Base-by-base conservation (phyloP, 129 eudicot species). In the Flaveria linearis region DNA sequence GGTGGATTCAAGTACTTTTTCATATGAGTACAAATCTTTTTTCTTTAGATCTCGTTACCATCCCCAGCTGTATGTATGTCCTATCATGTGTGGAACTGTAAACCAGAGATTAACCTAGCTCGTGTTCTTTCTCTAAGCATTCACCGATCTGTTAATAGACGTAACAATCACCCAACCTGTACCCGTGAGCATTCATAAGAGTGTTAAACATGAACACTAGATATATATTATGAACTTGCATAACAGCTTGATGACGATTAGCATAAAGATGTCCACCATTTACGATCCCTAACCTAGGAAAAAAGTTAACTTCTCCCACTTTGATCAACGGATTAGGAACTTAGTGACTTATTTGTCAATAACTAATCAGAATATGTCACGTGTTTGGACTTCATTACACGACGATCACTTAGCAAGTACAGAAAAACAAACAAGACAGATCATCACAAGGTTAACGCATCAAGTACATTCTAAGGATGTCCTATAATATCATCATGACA, bases 61-160 rank as follows among this genome's bases (percentile, higher is more conserved):
- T 56, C 26, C 18, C 62, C 62, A 56, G 62, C 62, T 20, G 9
- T 20, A 18, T 18, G 28, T 49, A 49, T 49, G 1, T 49, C 53
- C 53, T 2, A 45, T 45, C 49, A 10, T 45, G 13, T 13, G 4
- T 42, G 13, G 47, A 20, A 9, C 22, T 22, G 49, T 36, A 36
- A 36, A 5, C 23, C 5, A 60, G 1, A 10, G 13, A 47, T n/a
- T 70, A 13, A 25, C 17, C 33, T 49, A 12, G 61, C 50, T 49
- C 20, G 43, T 25, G 11, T 61, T 74, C 60, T 74, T 45, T 74
- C 28, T 23, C 41, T 60, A 61, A 74, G 7, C 60, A 74, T 23
- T 60, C 7, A 30, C 11, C 2, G 17, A 45, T 46, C 56, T 12
- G 14, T 20, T 47, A 69, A 47, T 14, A 47, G 74, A 69, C 46